Conservation (phyloP, 1,139 yeast species). For the Pichia sp. region DNA sequence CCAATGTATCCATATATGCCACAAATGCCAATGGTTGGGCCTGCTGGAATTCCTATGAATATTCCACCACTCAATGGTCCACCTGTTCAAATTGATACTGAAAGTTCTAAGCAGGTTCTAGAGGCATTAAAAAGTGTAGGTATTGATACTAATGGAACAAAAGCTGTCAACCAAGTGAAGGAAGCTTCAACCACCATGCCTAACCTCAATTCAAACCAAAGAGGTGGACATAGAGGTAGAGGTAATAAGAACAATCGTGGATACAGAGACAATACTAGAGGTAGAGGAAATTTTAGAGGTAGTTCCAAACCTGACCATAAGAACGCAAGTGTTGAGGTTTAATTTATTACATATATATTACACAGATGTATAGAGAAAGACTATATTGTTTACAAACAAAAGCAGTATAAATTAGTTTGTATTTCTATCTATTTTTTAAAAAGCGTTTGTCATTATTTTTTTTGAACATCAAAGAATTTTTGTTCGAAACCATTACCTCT, state of each 20-base stretch:
- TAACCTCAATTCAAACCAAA: neutral
- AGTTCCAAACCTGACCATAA: no score
- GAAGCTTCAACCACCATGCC: neutral
- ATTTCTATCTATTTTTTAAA: no score
- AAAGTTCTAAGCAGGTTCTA: slow-evolving; percentile 5
- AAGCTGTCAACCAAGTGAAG: neutral
- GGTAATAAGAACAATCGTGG: neutral
- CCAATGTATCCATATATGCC: slow-evolving; percentile 11
- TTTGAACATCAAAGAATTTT: slow-evolving; percentile 47
- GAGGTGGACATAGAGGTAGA: neutral
- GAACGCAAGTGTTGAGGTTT: no score
- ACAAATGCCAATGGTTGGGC: neutral
- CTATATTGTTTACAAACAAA: no score
- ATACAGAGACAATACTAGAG: neutral
- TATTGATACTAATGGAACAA: neutral
- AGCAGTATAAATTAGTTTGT: no score
- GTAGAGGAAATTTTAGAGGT: neutral
- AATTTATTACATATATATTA: no score
- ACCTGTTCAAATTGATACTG: slow-evolving; percentile 3
- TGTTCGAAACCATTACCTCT: slow-evolving; percentile 87
- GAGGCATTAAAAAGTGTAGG: slow-evolving; percentile 3
- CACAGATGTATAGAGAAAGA: no score
- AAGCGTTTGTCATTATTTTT: neutral
- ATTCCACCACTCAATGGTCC: neutral
- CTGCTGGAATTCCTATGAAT: slow-evolving; percentile 1